A percentile compares a stretch with the other conserved stretches of the same genome.
phyloP scores from a whole-genome alignment of 2,329 filamentous ascomycete genomes.

The Cercospora janseana region DNA sequence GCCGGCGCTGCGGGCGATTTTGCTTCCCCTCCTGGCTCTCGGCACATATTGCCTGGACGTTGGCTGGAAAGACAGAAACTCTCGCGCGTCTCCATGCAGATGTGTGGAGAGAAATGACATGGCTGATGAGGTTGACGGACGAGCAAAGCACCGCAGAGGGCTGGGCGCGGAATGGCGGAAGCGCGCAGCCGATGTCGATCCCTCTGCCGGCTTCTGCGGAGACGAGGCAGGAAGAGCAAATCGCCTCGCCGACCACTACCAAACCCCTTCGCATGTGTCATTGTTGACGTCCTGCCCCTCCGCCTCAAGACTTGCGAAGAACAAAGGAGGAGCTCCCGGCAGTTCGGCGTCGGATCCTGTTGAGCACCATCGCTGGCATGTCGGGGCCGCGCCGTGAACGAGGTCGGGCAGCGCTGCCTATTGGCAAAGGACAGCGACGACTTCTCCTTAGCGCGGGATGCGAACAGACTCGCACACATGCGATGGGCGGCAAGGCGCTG shows the following conservation, averaged over 20 bases:
- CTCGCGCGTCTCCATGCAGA: neutral
- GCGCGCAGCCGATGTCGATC: constrained; percentile 1
- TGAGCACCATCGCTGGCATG: too few species aligned
- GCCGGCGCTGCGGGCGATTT: neutral
- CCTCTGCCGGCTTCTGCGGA: neutral
- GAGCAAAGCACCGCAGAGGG: neutral
- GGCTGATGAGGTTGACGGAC: neutral
- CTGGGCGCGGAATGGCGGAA: neutral
- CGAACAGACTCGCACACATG: too few species aligned
- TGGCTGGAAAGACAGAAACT: neutral
- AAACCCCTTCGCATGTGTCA: neutral
- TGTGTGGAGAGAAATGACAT: neutral
- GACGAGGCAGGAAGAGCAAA: neutral
- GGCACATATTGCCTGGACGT: neutral
- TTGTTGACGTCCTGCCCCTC: neutral
- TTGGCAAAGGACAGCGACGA: too few species aligned
- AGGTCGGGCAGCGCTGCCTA: too few species aligned
- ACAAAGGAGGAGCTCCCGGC: too few species aligned
- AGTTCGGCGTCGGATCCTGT: too few species aligned
- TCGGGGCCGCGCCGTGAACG: too few species aligned
- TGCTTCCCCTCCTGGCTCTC: neutral
- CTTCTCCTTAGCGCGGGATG: too few species aligned
- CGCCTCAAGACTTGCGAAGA: too few species aligned
- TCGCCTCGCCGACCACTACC: neutral
- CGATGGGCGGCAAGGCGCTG: too few species aligned